A percentile compares a stretch with the other conserved stretches of the same genome.
These are phyloP conservation scores for Alternaria rosae DNA, from an alignment of 2,329 filamentous ascomycete genomes.

Conservation along the genomic window DNA sequence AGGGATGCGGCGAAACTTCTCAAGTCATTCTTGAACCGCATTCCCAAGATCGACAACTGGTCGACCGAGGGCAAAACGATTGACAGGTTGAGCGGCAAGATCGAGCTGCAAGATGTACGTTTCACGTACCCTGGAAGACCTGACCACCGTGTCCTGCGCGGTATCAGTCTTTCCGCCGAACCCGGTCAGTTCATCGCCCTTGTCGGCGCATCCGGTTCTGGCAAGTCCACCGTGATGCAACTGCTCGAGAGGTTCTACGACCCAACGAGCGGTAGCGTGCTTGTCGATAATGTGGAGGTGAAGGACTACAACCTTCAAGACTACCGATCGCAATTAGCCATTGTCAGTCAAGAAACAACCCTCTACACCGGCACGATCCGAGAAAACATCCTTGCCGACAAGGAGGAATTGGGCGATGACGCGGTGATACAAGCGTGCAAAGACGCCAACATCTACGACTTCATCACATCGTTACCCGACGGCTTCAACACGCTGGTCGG, in stretches of 20 bases:
- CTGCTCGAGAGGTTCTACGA: constrained; percentile 96
- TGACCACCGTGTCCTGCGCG: constrained; percentile 89
- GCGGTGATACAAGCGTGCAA: constrained; percentile 80
- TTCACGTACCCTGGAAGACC: constrained; percentile 93
- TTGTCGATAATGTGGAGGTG: constrained; percentile 84
- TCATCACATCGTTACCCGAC: constrained; percentile 58
- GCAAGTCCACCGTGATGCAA: constrained; percentile 92
- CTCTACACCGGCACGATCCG: constrained; percentile 91
- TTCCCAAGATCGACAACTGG: constrained; percentile 71
- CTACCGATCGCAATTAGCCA: constrained; percentile 82
- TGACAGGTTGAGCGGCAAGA: constrained; percentile 65
- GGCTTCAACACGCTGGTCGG: constrained; percentile 88
- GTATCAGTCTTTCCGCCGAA: constrained; percentile 75
- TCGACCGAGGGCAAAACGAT: constrained; percentile 55
- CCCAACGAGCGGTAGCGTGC: constrained; percentile 79
- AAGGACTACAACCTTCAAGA: constrained; percentile 78
- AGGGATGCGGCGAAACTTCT: constrained; percentile 82
- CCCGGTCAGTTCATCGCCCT: constrained; percentile 87
- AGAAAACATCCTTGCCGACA: constrained; percentile 78
- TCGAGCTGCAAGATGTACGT: constrained; percentile 92
- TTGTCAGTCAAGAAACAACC: constrained; percentile 96
- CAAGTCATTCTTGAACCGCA: constrained; percentile 82
- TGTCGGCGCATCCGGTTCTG: constrained; percentile 92
- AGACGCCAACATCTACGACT: constrained; percentile 60
- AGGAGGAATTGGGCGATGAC: constrained; percentile 73